phyloP scores from a whole-genome alignment of 2,329 filamentous ascomycete genomes.

The Nigrograna mackinnonii region DNA sequence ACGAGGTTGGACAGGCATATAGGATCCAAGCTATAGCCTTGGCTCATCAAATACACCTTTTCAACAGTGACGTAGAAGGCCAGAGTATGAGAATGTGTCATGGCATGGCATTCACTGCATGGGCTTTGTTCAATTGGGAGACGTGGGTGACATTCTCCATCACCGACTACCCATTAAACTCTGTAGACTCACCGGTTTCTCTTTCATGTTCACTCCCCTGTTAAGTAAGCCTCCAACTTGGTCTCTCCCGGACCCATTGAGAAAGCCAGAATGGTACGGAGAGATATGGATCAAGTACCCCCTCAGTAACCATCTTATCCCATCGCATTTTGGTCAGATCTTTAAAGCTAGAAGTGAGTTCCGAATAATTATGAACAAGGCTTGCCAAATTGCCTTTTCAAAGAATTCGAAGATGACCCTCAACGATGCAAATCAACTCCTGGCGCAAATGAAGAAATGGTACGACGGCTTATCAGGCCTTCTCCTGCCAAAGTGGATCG shows the following conservation, averaged over 20 bases:
- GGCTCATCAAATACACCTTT: slow-evolving; percentile 5
- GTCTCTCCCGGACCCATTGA: slow-evolving; percentile 13
- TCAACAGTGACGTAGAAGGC: not conserved
- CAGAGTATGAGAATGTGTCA: slow-evolving; percentile 1
- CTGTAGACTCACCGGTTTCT: slow-evolving; percentile 4
- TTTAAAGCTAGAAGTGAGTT: slow-evolving; percentile 13
- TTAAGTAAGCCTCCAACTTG: slow-evolving; percentile 3
- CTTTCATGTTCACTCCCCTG: slow-evolving; percentile 4
- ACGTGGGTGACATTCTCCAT: not conserved
- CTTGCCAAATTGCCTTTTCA: slow-evolving; percentile 4
- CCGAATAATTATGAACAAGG: slow-evolving; percentile 12
- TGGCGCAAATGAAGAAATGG: slow-evolving; percentile 11
- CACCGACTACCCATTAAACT: slow-evolving; percentile 1
- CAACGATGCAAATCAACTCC: not conserved
- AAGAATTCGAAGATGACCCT: slow-evolving; percentile 4
- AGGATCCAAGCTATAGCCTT: slow-evolving; percentile 5
- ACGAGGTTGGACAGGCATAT: slow-evolving; percentile 6
- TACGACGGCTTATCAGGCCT: slow-evolving; percentile 5
- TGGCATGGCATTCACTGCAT: slow-evolving; percentile 4
- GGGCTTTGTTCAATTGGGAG: slow-evolving; percentile 7
- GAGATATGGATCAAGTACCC: slow-evolving; percentile 12
- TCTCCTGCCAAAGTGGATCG: slow-evolving; percentile 7
- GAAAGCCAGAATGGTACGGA: slow-evolving; percentile 16
- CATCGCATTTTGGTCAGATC: slow-evolving; percentile 8
- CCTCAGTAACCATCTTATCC: not conserved